Evolutionary conservation across 2,329 filamentous ascomycete genomes (phyloP), one percentile per base, ranked within the genome.

Genomic region (Bipolaris sorokiniana): DNA sequence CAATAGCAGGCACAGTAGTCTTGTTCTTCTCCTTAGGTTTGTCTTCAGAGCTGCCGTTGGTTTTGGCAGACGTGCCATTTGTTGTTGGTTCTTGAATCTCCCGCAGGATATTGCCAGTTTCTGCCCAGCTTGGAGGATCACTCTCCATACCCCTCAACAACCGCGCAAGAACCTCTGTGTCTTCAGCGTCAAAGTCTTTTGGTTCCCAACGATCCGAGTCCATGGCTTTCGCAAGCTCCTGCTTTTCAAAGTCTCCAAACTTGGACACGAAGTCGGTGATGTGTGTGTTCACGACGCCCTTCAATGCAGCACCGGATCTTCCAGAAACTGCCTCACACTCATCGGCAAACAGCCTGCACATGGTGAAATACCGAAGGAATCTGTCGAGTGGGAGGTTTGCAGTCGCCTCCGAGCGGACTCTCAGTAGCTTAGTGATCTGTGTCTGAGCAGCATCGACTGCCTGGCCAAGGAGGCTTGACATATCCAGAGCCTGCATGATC

Each of bases 261-360:
- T 82, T 82, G 55, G 89, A 84, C 22, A 94, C 88, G 71, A 92
- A 95, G 13, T 91, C 89, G 66, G 86, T 89, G 73, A 96, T 94
- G 63, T 96, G 91, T 28, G 83, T 84, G 65, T 94, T 93, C 58
- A 96, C 89, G 31, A 92, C 85, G 16, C 85, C 90, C 77, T 94
- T 94, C 5, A 96, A 79, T 1, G 87, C 82, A 2, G 87, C 88
- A 7, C 91, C 90, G 57, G 90, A 90, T 54, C 90, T 85, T 0
- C 91, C 91, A 20, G 90, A 94, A 18, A 95, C 88, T 15, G 90
- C 89, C 75, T 96, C 91, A 69, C 91, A 95, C 73, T 96, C 91
- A 59, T 92, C 92, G 45, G 90, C 89, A 74, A 96, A 95, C 54
- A 92, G 85, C 7, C 92, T 81, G 68, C 94, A 95, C 33, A 96